These are phyloP conservation scores for Ophiosphaerella narmari DNA, from an alignment of 2,329 filamentous ascomycete genomes.

Conservation along the genomic window DNA sequence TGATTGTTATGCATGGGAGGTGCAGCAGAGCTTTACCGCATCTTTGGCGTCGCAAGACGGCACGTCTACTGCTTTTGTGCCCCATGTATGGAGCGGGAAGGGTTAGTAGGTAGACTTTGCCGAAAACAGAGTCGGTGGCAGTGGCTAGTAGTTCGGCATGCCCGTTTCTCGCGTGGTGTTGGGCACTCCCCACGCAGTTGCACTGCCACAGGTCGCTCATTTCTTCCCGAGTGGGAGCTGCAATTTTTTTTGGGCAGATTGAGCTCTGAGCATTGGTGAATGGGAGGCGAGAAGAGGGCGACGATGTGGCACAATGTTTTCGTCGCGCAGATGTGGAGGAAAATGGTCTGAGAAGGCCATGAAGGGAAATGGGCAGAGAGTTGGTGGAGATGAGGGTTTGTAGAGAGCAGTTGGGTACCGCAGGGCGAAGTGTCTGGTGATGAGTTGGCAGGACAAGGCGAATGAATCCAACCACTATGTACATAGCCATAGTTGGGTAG, in stretches of 20 bases:
- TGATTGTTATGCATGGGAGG: background rate
- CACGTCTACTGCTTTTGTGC: background rate
- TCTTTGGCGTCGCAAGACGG: background rate
- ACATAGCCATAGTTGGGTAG: too few relatives aligned
- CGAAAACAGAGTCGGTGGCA: background rate
- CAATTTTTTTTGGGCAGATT: conserved; percentile 9
- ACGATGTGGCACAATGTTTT: conserved; percentile 13
- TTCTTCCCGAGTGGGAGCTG: background rate
- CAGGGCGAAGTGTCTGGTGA: background rate
- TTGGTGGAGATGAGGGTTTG: background rate
- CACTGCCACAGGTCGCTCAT: background rate
- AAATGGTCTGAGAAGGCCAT: conserved; percentile 12
- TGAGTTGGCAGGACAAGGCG: background rate
- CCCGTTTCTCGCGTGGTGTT: conserved; percentile 4
- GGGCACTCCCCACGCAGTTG: background rate
- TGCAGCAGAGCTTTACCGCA: conserved; percentile 1
- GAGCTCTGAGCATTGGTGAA: conserved; percentile 14
- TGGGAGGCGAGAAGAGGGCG: conserved; percentile 5
- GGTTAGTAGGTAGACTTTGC: background rate
- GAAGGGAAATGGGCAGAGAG: background rate
- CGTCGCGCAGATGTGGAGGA: conserved; percentile 11
- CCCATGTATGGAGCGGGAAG: background rate
- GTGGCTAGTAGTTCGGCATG: background rate
- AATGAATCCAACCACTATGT: too few relatives aligned
- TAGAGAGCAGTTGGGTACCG: background rate